Evolutionary conservation across 2,329 filamentous ascomycete species (phyloP).

Genomic region (Pseudogymnoascus sp.): DNA sequence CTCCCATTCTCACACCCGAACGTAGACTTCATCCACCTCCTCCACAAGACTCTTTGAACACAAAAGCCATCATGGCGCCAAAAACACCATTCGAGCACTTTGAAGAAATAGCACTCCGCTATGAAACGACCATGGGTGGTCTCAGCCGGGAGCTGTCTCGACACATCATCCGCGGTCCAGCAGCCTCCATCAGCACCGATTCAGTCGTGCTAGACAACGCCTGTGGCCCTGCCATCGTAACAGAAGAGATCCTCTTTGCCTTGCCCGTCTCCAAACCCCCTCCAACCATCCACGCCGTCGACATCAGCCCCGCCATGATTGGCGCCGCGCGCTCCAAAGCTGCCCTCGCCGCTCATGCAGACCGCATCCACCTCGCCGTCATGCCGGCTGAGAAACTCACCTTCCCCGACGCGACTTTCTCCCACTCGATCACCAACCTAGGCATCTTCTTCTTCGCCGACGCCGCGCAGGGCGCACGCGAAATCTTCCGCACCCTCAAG

Average conservation of each 20-base stretch:
- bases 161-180: slow-evolving; percentile 10
- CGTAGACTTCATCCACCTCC: background rate
- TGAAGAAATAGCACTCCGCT: slow-evolving; percentile 14
- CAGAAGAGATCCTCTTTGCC: slow-evolving; percentile 18
- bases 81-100: background rate
- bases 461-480: slow-evolving; percentile 28
- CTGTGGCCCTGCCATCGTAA: slow-evolving; percentile 24
- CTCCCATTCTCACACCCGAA: background rate
- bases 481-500: slow-evolving; percentile 33
- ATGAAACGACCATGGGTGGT: slow-evolving; percentile 19
- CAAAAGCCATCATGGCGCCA: background rate
- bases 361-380: slow-evolving; percentile 12
- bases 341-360: background rate
- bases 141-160: slow-evolving; percentile 18
- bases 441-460: slow-evolving; percentile 32
- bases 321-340: slow-evolving; percentile 14
- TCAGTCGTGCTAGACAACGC: slow-evolving; percentile 25
- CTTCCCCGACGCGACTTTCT: slow-evolving; percentile 30
- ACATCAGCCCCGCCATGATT: slow-evolving; percentile 21
- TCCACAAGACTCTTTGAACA: background rate
- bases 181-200: background rate
- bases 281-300: slow-evolving; percentile 18
- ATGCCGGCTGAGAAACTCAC: slow-evolving; percentile 23
- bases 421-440: slow-evolving; percentile 34
- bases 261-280: background rate